phyloP scores from a whole-genome alignment of 495 filamentous ascomycete genomes.

The Xylaria telfairii region DNA sequence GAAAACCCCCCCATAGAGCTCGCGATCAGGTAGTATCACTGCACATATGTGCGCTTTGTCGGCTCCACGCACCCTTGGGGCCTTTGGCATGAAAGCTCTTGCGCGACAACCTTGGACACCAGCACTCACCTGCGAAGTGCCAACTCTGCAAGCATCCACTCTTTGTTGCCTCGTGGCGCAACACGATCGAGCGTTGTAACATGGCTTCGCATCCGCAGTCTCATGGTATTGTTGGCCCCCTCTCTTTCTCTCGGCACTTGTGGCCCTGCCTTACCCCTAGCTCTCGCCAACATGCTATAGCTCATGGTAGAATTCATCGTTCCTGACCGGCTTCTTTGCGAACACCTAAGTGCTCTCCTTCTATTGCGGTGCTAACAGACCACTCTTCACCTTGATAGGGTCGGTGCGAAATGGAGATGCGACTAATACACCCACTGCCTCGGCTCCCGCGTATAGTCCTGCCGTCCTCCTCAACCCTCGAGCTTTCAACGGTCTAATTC shows the following conservation, averaged over 20 bases:
- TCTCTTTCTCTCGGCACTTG: neutral
- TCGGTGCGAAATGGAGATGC: slow-evolving; percentile 33
- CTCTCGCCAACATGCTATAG: neutral
- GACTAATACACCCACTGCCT: neutral
- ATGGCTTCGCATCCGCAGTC: slow-evolving; percentile 23
- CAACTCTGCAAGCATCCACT: slow-evolving; percentile 8
- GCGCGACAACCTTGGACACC: slow-evolving; percentile 1
- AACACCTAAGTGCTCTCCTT: neutral
- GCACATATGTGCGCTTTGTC: slow-evolving; percentile 26
- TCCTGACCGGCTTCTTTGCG: neutral
- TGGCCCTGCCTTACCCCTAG: neutral
- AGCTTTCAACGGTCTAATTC: slow-evolving; percentile 27
- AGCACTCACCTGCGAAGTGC: neutral
- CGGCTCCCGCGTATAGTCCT: slow-evolving; percentile 40
- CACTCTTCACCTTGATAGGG: slow-evolving; percentile 17
- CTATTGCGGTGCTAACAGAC: slow-evolving; percentile 3
- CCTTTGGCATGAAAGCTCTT: slow-evolving; percentile 22
- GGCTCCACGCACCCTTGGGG: slow-evolving; percentile 8
- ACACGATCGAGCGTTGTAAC: slow-evolving; percentile 7
- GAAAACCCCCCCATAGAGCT: neutral
- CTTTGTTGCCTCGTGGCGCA: slow-evolving; percentile 17
- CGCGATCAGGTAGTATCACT: neutral
- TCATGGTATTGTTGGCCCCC: slow-evolving; percentile 22
- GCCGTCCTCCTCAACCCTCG: slow-evolving; percentile 48
- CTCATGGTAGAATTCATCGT: neutral